Evolutionary conservation across 495 filamentous ascomycete species (phyloP), one percentile per base, ranked within the genome.

Genomic region (Aspergillus indologenus): DNA sequence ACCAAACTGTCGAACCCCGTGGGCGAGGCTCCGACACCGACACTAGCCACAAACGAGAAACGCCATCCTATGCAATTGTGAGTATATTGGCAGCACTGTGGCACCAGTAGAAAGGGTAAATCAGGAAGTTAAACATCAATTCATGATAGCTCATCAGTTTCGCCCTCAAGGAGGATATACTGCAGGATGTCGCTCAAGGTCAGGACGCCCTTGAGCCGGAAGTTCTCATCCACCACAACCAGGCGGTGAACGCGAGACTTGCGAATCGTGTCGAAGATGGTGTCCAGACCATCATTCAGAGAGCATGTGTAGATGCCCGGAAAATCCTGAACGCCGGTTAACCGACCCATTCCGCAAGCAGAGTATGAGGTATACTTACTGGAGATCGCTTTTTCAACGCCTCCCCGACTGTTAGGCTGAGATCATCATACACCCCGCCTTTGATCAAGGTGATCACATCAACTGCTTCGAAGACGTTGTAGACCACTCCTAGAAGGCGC

Each of bases 381-480:
- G 93, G 89, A 18, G 90, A 84, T 34, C 94, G 85, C 73, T 89
- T 94, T 51, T 90, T 85, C 58, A 99, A 76, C 7, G 93, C 93
- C 56, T 97, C 93, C 5, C 93, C 94, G 6, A 97, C 92, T 19
- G 81, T 90, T 2, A 94, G 81, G 45, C 88, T 84, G 56, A 98
- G 78, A 60, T 97, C 94, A 56, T 98, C 92, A 63, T 98, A 97
- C 17, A 84, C 85, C 15, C 92, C 92, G 12, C 91, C 92, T 69
- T 94, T 95, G 69, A 99, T 97, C 65, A 96, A 82, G 0, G 92
- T 88, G 62, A 99, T 95, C 46, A 99, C 91, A 75, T 99, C 94
- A 48, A 99, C 92, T 8, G 94, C 90, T 73, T 99, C 95, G 65
- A 98, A 99, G 6, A 98, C 91, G 69, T 99, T 99, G 62, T 96